A percentile compares a stretch with the other conserved stretches of the same genome.
These are phyloP conservation scores for Phytophthora aleatoria DNA, from an alignment of 352 stramenopile species.

Conservation along the genomic window DNA sequence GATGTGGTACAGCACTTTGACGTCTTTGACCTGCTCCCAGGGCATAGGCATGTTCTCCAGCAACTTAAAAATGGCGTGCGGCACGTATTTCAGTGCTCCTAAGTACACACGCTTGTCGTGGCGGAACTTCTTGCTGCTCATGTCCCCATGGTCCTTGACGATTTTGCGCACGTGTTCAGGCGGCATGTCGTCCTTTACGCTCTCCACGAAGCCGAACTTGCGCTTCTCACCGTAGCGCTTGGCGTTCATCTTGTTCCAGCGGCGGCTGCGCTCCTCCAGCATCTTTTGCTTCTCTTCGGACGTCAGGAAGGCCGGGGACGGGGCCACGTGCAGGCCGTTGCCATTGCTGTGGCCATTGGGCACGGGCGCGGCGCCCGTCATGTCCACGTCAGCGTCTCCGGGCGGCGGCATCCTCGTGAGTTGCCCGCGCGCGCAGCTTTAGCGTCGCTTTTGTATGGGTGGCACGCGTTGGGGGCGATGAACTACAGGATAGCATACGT, in stretches of 20 bases:
- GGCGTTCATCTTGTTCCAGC: constrained; percentile 90
- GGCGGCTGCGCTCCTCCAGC: constrained; percentile 81
- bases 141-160: constrained; percentile 99
- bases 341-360: constrained; percentile 18
- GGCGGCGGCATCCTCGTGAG: constrained; percentile 27
- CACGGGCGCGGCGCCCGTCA: constrained; percentile 23
- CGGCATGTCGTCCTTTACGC: constrained; percentile 91
- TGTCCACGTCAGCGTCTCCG: constrained; percentile 33
- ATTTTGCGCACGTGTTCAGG: constrained; percentile 99
- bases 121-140: constrained; percentile 99
- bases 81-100: constrained; percentile 99
- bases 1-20: constrained; percentile 99
- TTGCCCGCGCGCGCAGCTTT: neutral
- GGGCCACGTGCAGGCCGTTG: neutral
- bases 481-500: constrained; percentile 8
- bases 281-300: constrained; percentile 65
- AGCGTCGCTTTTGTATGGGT: constrained; percentile 27
- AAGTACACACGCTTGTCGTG: constrained; percentile 99
- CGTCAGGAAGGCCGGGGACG: constrained; percentile 22
- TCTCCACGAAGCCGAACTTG: constrained; percentile 94
- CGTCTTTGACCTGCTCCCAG: constrained; percentile 99
- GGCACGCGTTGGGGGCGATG: constrained; percentile 5
- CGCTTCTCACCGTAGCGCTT: constrained; percentile 95
- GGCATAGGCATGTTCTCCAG: constrained; percentile 99
- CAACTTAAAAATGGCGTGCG: constrained; percentile 99